Percentiles rank a stretch among this genome's conserved stretches.
Evolutionary conservation across 306 rosid genomes (phyloP).

Genomic region (Quercus aquifolioides): DNA sequence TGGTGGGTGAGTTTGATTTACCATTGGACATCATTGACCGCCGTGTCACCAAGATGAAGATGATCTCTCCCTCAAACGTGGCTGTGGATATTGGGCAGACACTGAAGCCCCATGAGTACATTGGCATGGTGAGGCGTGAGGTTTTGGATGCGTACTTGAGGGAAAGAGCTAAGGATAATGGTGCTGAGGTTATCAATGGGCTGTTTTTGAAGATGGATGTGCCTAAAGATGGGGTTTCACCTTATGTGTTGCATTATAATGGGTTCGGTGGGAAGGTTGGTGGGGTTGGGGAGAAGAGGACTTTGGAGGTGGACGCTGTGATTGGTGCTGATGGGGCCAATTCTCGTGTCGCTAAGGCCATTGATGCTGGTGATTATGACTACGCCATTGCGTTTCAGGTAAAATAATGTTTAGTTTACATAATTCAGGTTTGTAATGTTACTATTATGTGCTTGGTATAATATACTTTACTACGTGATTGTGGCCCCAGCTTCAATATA

Average conservation of each 20-base stretch:
- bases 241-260: conserved; percentile 77
- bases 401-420: not conserved
- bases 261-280: conserved; percentile 64
- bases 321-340: conserved; percentile 98
- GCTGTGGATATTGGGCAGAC: conserved; percentile 91
- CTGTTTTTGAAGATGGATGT: conserved; percentile 83
- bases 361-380: conserved; percentile 90
- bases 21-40: conserved; percentile 93
- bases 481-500: no score
- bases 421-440: no score
- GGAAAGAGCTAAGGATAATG: conserved; percentile 68
- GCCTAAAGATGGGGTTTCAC: conserved; percentile 49
- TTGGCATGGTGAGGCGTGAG: conserved; percentile 95
- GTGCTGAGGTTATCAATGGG: conserved; percentile 78
- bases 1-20: conserved; percentile 93
- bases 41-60: conserved; percentile 93
- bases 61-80: conserved; percentile 97
- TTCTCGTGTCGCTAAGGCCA: conserved; percentile 88
- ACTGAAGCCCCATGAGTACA: conserved; percentile 89
- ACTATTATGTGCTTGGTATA: no score
- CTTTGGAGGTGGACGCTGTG: conserved; percentile 87
- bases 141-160: conserved; percentile 75
- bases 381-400: conserved; percentile 99
- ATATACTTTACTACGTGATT: no score
- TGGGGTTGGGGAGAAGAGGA: conserved; percentile 68